A percentile compares a stretch with the other conserved stretches of the same genome.
Conservation (phyloP, 2,329 filamentous ascomycete genomes). For the Trichoderma koningii region DNA sequence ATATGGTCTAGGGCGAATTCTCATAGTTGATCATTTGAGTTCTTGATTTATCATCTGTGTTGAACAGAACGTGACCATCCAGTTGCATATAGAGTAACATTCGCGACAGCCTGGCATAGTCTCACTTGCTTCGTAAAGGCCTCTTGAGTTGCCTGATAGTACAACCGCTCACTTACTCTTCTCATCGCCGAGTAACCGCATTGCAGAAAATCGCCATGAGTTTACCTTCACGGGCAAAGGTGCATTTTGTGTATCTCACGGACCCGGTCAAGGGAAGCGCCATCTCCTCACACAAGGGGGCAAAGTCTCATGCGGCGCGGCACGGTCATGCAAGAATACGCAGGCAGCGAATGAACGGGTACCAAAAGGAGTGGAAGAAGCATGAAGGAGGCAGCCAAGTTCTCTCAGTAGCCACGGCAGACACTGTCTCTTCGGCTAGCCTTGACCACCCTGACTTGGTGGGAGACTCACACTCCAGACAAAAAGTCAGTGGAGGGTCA, state of each 20-base stretch:
- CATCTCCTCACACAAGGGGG: conserved; percentile 15
- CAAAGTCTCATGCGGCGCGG: conserved; percentile 18
- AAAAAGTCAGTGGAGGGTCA: neutral
- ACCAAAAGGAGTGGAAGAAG: neutral
- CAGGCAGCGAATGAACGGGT: conserved; percentile 10
- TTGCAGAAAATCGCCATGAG: neutral
- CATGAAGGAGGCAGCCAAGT: neutral
- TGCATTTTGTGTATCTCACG: conserved; percentile 19
- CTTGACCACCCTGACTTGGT: neutral
- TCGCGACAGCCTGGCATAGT: too few relatives aligned
- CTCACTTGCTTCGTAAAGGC: neutral
- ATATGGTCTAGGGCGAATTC: neutral
- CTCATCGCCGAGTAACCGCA: neutral
- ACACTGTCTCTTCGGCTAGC: neutral
- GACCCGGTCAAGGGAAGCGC: conserved; percentile 6
- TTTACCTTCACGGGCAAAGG: neutral
- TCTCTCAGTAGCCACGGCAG: neutral
- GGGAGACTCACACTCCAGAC: neutral
- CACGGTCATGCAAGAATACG: conserved; percentile 20
- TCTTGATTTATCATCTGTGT: conserved; percentile 13
- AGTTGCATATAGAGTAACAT: too few relatives aligned
- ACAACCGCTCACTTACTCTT: neutral
- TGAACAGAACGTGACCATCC: too few relatives aligned
- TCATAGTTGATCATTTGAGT: neutral
- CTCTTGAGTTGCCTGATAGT: neutral